Evolutionary conservation across 768 basidiomycete genomes (phyloP), one percentile per base, ranked within the genome.

Genomic region (Hericium alpestre): DNA sequence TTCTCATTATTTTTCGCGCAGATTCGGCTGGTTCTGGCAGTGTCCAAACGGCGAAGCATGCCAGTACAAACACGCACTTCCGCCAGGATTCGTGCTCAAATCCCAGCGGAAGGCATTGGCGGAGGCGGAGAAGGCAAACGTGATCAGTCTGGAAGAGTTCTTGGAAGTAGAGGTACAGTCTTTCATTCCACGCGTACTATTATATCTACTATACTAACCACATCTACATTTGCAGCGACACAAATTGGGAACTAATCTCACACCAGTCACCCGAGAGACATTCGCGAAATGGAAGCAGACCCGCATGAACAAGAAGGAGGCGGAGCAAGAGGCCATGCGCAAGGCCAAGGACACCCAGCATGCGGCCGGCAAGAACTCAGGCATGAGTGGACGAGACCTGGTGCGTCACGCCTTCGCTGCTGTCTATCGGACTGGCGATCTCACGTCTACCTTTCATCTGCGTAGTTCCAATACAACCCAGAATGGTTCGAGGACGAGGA

Each of bases 251-350:
- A 32, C 82, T 13, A 90, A 89, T 65, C 74, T 98, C 48, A 99
- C 96, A 13, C 95, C 94, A 1, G 92, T 98, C 4, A 98, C 93
- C 1, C 81, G 78, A 0, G 96, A 99, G 67, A 75, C 85, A 1
- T 99, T 99, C 67, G 89, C 91, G 0, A 74, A 79, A 51, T 99
- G 96, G 96, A 98, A 98, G 74, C 87, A 86, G 76, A 97, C 87
- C 41, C 76, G 96, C 40, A 79, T 93, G 83, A 82, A 93, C 76
- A 97, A 97, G 82, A 98, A 97, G 71, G 76, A 82, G 46, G 95
- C 93, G 8, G 94, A 97, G 66, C 73, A 77, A 51, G 92, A 97
- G 56, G 92, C 83, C 0, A 13, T 84, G 59, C 80, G 80, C 63
- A 92, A 89, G 69, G 79, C 90, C 23, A 96, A 96, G 73, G 86